Evolutionary conservation across 148 eudicot genomes (phyloP).

Genomic region (Chenopodium album): DNA sequence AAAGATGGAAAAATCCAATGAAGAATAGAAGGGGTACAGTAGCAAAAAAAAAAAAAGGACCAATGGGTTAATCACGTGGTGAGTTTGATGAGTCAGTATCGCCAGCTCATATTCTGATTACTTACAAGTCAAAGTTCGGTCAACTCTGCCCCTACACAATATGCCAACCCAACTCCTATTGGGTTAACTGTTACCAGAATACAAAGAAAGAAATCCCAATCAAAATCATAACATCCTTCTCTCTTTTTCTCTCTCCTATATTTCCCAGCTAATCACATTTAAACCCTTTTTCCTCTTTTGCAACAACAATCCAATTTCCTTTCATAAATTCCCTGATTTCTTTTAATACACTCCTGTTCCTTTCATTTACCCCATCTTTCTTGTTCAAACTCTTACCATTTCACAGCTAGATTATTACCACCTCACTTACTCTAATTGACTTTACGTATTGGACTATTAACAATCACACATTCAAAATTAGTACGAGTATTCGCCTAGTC

Average conservation of each 20-base stretch:
- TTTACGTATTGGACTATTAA: neutral
- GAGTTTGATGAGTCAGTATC: constrained; percentile 25
- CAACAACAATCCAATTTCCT: neutral
- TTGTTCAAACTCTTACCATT: neutral
- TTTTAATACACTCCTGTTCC: constrained; percentile 28
- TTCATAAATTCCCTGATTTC: constrained; percentile 16
- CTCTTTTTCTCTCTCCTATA: neutral
- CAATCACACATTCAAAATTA: neutral
- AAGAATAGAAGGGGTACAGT: too few species aligned
- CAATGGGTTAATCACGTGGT: constrained; percentile 25
- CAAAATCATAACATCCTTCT: neutral
- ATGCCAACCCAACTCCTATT: constrained; percentile 21
- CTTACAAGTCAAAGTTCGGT: constrained; percentile 31
- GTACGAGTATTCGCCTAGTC: too few species aligned
- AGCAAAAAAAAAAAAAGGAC: neutral
- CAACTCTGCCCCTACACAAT: constrained; percentile 21
- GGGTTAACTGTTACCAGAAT: neutral
- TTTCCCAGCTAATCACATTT: neutral
- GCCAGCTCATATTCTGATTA: constrained; percentile 29
- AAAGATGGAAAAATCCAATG: neutral
- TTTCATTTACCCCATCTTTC: constrained; percentile 16
- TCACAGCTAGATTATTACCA: neutral
- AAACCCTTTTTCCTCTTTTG: constrained; percentile 6
- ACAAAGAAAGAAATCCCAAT: constrained; percentile 10
- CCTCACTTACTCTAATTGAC: neutral